Base-by-base conservation (phyloP, 2,329 filamentous ascomycete species). In the Ceratocystis eucalypticola region DNA sequence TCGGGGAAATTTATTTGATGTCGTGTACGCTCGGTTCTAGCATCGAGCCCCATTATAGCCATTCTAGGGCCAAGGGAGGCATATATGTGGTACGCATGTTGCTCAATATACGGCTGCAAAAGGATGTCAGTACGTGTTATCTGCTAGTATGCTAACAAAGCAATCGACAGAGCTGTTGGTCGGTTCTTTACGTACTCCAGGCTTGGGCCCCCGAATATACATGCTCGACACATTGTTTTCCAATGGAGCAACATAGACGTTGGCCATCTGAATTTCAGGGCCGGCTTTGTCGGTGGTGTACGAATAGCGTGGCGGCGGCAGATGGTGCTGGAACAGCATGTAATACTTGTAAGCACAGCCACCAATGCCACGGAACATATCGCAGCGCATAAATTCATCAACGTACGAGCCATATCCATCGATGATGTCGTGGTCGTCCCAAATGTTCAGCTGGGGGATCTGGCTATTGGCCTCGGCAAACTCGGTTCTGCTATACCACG, bases 321-420 rank as follows among this genome's bases (percentile, higher is more conserved):
- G 78, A 72, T 96, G 93, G 71, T 99, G 94, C 77, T 99, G 94
- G 76, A 99, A 99, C 8, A 99, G 83, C 82, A 97, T 84, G 74
- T 99, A 99, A 76, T 97, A 97, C 76, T 99, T 99, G 80, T 94
- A 95, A 1, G 94, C 94, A 65, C 92, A 86, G 41, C 89, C 91
- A 4, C 94, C 94, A 66, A 99, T 84, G 22, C 94, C 94, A 57
- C 88, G 88, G 75, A 99, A 97, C 5, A 99, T 91, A 61, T 90
- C 83, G 64, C 91, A 94, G 71, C 83, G 84, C 91, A 97, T 97
- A 73, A 97, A 97, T 46, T 91, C 85, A 72, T 96, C 86, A 30
- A 91, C 86, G 75, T 99, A 99, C 0, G 91, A 96, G 3, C 94
- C 94, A 73, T 90, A 99, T 0, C 94, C 94, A 75, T 92, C 88